Percentiles rank a stretch among this genome's conserved stretches.
phyloP scores from a whole-genome alignment of 129 eudicot genomes.

The Escallonia herrerae region DNA sequence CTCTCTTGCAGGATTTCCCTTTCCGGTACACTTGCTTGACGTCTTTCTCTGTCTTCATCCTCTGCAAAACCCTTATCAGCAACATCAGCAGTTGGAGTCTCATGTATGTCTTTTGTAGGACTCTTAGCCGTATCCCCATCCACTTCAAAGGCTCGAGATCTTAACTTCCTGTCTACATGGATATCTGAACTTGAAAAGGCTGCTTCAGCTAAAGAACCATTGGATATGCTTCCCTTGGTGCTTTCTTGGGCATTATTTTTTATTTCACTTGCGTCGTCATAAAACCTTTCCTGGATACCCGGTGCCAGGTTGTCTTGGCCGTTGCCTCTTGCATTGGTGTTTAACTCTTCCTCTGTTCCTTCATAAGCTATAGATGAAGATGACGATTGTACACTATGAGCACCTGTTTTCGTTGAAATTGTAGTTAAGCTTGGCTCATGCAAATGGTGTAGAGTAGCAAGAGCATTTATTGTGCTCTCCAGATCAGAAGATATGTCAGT shows the following conservation, averaged over 20 bases:
- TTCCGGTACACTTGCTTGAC: constrained; percentile 13
- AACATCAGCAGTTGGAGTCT: constrained; percentile 1
- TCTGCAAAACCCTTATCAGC: constrained; percentile 13
- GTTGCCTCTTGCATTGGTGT: background rate
- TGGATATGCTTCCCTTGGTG: too few relatives aligned
- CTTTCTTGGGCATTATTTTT: too few relatives aligned
- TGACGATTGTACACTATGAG: constrained; percentile 2
- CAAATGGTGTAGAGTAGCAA: constrained; percentile 17
- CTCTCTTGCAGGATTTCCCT: constrained; percentile 8
- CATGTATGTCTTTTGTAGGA: background rate
- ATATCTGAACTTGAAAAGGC: background rate
- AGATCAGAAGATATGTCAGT: constrained; percentile 46
- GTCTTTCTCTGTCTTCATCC: constrained; percentile 6
- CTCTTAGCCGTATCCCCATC: background rate
- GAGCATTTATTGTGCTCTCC: constrained; percentile 22
- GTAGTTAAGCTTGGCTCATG: constrained; percentile 25
- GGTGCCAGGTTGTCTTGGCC: constrained; percentile 1
- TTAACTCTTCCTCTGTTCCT: constrained; percentile 21
- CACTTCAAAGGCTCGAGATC: background rate
- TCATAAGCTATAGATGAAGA: constrained; percentile 6
- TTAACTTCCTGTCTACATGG: too few relatives aligned
- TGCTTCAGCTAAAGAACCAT: background rate
- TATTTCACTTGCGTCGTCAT: too few relatives aligned
- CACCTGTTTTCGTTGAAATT: constrained; percentile 20
- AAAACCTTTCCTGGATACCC: constrained; percentile 1